Percentiles rank a stretch among this genome's conserved stretches.
Evolutionary conservation across 805 yeast genomes (phyloP).

Genomic region (Crinitomyces ghanaensis): DNA sequence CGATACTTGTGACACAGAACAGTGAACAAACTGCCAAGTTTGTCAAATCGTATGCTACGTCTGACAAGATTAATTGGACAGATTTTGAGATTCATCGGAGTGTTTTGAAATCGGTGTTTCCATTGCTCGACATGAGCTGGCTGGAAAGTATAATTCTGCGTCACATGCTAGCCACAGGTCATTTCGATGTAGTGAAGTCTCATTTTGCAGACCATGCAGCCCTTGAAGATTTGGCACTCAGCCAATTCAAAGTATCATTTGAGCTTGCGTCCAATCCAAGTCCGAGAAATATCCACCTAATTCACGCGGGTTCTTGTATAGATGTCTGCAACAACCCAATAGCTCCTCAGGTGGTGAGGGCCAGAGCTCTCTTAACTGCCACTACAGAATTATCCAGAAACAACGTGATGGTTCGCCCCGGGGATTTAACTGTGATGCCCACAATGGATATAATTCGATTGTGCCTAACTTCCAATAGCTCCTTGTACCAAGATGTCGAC

Average conservation of each 20-base stretch:
- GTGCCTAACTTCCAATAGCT: too few species aligned
- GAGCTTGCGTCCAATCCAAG: conserved; percentile 32
- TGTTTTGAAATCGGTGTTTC: conserved; percentile 5
- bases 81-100: conserved; percentile 2
- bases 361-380: conserved; percentile 18
- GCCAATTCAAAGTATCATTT: conserved; percentile 32
- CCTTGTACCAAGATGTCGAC: too few species aligned
- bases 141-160: conserved; percentile 10
- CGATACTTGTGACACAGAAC: background rate
- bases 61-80: conserved; percentile 9
- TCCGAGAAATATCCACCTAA: conserved; percentile 31
- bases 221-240: conserved; percentile 9
- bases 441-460: too few species aligned
- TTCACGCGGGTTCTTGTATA: too few species aligned
- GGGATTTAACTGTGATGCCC: conserved; percentile 19
- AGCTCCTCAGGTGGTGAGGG: conserved; percentile 11
- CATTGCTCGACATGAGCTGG: conserved; percentile 4
- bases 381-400: conserved; percentile 20
- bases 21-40: background rate
- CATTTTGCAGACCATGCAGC: conserved; percentile 1
- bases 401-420: conserved; percentile 21
- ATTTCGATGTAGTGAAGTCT: conserved; percentile 16
- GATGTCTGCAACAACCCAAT: conserved; percentile 16
- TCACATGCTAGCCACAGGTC: conserved; percentile 15
- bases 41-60: conserved; percentile 8